phyloP scores from a whole-genome alignment of 805 yeast genomes.

The Lipomyces kockii region DNA sequence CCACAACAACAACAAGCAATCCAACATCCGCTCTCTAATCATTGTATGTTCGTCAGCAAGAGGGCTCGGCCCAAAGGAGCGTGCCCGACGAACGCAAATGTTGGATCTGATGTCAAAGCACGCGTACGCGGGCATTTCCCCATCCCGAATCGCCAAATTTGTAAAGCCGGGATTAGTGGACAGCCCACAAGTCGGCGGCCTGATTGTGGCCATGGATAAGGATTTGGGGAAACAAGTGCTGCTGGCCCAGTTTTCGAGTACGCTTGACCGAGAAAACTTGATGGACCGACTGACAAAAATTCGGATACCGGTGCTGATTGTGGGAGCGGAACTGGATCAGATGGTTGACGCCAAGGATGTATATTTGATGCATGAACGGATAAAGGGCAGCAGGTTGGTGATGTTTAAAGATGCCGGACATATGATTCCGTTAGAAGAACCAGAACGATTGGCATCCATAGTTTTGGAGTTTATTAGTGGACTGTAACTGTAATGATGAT shows the following conservation, averaged over 20 bases:
- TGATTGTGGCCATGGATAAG: conserved; percentile 2
- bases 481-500: not conserved
- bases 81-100: not conserved
- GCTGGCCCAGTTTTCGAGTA: not conserved
- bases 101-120: not conserved
- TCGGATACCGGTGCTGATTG: not conserved
- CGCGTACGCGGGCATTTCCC: not conserved
- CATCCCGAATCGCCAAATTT: not conserved
- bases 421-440: conserved; percentile 5
- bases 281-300: not conserved
- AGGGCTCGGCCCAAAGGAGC: not conserved
- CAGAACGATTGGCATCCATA: not conserved
- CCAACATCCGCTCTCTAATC: conserved; percentile 3
- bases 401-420: conserved; percentile 1
- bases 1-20: not conserved
- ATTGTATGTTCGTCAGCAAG: conserved; percentile 1
- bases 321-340: conserved; percentile 2
- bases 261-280: not conserved
- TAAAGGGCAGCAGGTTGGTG: not conserved
- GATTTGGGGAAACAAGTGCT: conserved; percentile 2
- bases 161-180: not conserved
- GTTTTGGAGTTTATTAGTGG: not conserved
- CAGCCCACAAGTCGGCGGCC: conserved; percentile 6
- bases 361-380: not conserved
- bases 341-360: not conserved